phyloP scores from a whole-genome alignment of 73 alveolate genomes.

The Diophrys sp. region DNA sequence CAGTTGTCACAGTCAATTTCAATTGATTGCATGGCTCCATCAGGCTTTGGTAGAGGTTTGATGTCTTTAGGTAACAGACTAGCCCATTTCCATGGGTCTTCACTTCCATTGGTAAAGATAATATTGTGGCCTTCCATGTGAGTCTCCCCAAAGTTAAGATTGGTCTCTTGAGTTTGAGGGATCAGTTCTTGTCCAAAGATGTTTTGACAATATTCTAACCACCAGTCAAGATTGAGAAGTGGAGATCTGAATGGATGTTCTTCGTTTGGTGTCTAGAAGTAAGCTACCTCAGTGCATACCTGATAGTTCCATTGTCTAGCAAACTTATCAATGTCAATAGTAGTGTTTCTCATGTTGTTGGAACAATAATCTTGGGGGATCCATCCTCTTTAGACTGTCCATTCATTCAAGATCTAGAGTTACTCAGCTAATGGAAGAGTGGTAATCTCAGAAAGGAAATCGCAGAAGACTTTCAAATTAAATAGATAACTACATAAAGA shows the following conservation, averaged over 20 bases:
- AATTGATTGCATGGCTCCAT: slow-evolving; percentile 11
- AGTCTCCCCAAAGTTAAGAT: not conserved
- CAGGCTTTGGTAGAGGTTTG: slow-evolving; percentile 11
- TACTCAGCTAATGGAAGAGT: not conserved
- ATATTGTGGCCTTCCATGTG: slow-evolving; percentile 51
- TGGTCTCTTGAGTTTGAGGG: slow-evolving; percentile 16
- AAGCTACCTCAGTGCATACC: slow-evolving; percentile 52
- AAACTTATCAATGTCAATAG: not conserved
- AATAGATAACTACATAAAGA: slow-evolving; percentile 28
- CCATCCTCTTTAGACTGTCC: not conserved
- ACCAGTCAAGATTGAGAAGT: slow-evolving; percentile 16
- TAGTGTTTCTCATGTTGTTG: slow-evolving; percentile 7
- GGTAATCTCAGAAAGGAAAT: slow-evolving; percentile 4
- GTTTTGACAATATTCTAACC: slow-evolving; percentile 48
- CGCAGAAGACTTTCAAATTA: slow-evolving; percentile 59
- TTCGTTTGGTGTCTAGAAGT: slow-evolving; percentile 31
- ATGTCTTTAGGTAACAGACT: slow-evolving; percentile 1
- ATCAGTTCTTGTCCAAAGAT: slow-evolving; percentile 26
- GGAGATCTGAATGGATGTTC: slow-evolving; percentile 28
- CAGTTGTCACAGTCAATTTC: slow-evolving; percentile 63
- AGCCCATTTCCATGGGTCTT: slow-evolving; percentile 84
- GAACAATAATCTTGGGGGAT: not conserved
- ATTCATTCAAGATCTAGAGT: not conserved
- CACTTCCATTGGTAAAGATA: slow-evolving; percentile 63
- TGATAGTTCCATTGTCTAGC: slow-evolving; percentile 48